Evolutionary conservation across 2,329 filamentous ascomycete species (phyloP), one percentile per base, ranked within the genome.

Genomic region (Bimuria novae-zelandiae): DNA sequence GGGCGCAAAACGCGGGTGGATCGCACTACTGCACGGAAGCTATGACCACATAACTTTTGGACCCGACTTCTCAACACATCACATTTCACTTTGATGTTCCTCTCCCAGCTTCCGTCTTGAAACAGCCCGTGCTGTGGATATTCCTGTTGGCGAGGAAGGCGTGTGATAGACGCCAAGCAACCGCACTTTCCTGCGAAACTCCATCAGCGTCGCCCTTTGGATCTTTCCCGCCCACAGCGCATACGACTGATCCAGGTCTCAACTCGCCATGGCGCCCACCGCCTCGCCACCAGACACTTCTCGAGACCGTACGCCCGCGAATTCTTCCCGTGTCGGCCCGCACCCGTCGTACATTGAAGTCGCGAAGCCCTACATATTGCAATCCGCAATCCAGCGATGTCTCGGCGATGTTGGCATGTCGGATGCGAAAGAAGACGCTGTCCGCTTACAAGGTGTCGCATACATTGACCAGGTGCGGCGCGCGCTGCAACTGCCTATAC

Each of bases 381-480:
- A 97, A 70, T 87, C 90, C 64, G 86, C 85, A 63, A 84, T 97
- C 51, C 87, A 91, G 56, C 84, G 85, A 66, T 86, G 87, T 71
- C 82, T 96, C 52, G 80, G 82, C 39, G 83, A 84, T 17, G 85
- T 87, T 56, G 85, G 86, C 33, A 85, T 88, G 65, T 89, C 90
- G 67, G 86, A 89, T 46, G 85, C 89, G 32, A 86, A 89, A 52
- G 92, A 97, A 72, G 90, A 93, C 67, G 85, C 78, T 56, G 85
- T 90, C 60, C 86, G 93, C 47, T 77, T 97, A 39, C 90, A 94
- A 67, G 94, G 93, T 16, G 88, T 97, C 8, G 84, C 90, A 54
- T 89, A 93, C 81, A 93, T 99, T 57, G 90, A 97, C 68, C 89
- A 86, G 56, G 89, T 96, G 36, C 84, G 93, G 42, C 85, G 87